Conservation (phyloP, 2,329 filamentous ascomycete species). For the Zymoseptoria brevis region DNA sequence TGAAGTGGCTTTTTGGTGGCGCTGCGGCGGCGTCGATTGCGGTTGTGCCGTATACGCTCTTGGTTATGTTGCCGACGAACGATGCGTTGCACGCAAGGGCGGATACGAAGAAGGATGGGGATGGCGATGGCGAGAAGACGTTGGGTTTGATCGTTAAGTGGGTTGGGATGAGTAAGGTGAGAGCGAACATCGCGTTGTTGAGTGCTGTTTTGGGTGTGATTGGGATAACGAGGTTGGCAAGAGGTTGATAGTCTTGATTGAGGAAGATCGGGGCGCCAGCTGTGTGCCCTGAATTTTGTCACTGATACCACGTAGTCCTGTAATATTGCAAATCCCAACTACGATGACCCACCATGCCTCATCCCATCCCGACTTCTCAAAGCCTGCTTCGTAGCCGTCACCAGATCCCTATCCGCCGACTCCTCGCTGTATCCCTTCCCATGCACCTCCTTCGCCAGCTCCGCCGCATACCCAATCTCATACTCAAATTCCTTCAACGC, state of each 20-base stretch:
- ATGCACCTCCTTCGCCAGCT: constrained; percentile 16
- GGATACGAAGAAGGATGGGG: neutral
- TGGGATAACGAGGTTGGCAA: neutral
- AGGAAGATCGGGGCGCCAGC: neutral
- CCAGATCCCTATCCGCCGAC: neutral
- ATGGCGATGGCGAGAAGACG: neutral
- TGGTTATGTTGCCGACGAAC: constrained; percentile 5
- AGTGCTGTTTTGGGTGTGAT: neutral
- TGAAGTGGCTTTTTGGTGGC: neutral
- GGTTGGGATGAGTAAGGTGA: neutral
- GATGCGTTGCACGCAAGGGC: neutral
- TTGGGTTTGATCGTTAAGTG: neutral
- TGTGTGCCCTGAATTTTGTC: too few relatives aligned
- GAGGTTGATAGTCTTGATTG: neutral
- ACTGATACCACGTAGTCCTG: too few relatives aligned
- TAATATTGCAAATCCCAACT: neutral
- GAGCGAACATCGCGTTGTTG: neutral
- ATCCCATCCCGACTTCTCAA: neutral
- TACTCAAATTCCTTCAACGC: constrained; percentile 86
- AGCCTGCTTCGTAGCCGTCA: neutral
- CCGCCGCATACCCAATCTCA: constrained; percentile 68
- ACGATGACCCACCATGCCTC: neutral
- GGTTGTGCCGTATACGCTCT: constrained; percentile 5
- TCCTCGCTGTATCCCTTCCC: neutral
- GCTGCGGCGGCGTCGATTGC: constrained; percentile 2